A percentile compares a stretch with the other conserved stretches of the same genome.
phyloP scores from a whole-genome alignment of 208 protist genomes.

The Trypanosomatidae sp. region DNA sequence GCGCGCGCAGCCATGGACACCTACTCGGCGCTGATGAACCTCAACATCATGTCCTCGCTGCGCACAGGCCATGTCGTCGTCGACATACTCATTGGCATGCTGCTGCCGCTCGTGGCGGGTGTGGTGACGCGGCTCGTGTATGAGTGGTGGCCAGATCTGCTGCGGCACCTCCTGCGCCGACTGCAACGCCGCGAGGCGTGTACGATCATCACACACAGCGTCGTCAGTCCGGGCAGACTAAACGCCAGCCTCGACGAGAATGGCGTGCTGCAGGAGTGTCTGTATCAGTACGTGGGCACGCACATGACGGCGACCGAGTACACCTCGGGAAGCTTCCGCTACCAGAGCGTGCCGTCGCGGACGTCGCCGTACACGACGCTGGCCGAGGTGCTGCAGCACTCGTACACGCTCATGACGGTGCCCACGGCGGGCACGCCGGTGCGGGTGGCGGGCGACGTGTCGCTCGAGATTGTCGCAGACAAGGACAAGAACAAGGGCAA shows the following conservation, averaged over 20 bases:
- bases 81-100: slow-evolving; percentile 68
- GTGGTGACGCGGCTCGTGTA: slow-evolving; percentile 27
- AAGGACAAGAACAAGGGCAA: neutral
- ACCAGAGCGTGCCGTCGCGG: too few relatives aligned
- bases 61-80: slow-evolving; percentile 69
- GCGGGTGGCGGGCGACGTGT: neutral
- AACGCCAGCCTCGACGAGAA: slow-evolving; percentile 5
- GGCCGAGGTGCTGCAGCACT: neutral
- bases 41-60: slow-evolving; percentile 81
- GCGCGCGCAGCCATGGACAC: slow-evolving; percentile 40
- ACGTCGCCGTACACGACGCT: neutral
- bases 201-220: slow-evolving; percentile 7
- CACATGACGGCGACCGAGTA: slow-evolving; percentile 4
- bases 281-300: slow-evolving; percentile 39
- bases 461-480: neutral
- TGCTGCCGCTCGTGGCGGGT: slow-evolving; percentile 56
- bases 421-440: neutral
- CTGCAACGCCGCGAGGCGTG: neutral
- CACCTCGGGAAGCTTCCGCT: too few relatives aligned
- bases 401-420: slow-evolving; percentile 1
- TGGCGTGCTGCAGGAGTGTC: slow-evolving; percentile 30
- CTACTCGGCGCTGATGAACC: slow-evolving; percentile 64
- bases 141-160: slow-evolving; percentile 21
- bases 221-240: slow-evolving; percentile 1
- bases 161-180: slow-evolving; percentile 3